Percentiles rank a stretch among this genome's conserved stretches.
Evolutionary conservation across 352 stramenopile genomes (phyloP).

Genomic region (Peronospora belbahrii): DNA sequence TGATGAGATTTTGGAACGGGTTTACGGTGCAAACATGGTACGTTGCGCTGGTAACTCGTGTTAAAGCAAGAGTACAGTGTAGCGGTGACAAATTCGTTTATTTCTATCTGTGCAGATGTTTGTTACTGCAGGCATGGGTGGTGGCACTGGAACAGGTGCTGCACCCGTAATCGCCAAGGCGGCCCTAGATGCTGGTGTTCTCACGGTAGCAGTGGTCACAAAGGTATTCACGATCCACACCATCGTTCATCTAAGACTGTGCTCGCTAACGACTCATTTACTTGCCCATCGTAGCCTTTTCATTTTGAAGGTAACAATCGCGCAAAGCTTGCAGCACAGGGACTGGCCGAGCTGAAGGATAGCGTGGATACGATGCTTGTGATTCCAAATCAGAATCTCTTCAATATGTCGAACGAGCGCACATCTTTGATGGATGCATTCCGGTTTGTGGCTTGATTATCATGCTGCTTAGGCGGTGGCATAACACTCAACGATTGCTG

Average conservation of each 20-base stretch:
- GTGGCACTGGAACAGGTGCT: constrained; percentile 75
- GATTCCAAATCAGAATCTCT: constrained; percentile 86
- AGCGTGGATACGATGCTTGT: constrained; percentile 86
- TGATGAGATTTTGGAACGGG: constrained; percentile 80
- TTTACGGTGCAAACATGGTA: constrained; percentile 84
- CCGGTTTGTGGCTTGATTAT: constrained; percentile 28
- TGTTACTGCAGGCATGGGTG: constrained; percentile 81
- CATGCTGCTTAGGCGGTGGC: background rate
- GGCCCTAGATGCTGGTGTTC: constrained; percentile 72
- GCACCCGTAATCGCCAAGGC: constrained; percentile 78
- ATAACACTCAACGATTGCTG: background rate
- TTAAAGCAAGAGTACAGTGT: background rate
- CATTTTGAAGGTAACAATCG: constrained; percentile 81
- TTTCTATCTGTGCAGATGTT: constrained; percentile 56
- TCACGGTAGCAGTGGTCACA: constrained; percentile 82
- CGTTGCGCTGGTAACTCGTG: background rate
- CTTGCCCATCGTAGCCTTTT: constrained; percentile 40
- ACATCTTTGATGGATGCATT: constrained; percentile 87
- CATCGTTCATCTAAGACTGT: constrained; percentile 1
- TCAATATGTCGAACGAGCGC: constrained; percentile 82
- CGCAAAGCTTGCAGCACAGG: constrained; percentile 68
- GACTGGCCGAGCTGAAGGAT: constrained; percentile 68
- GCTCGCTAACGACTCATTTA: background rate
- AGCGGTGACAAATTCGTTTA: background rate
- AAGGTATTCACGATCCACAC: constrained; percentile 35